These are phyloP conservation scores for Leccinellum rugosiceps DNA, from an alignment of 768 basidiomycete species.

Conservation along the genomic window DNA sequence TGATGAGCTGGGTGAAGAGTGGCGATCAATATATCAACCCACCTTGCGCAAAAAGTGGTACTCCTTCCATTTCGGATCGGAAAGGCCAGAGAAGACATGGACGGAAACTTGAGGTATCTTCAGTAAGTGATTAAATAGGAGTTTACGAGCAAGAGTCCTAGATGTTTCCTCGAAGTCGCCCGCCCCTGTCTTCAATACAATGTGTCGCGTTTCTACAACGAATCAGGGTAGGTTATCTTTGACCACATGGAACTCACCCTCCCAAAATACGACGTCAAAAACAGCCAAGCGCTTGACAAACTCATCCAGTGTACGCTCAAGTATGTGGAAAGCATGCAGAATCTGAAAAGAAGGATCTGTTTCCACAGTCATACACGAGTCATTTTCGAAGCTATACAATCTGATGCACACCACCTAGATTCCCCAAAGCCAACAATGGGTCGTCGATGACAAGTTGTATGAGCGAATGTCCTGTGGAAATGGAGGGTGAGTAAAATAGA, in stretches of 20 bases:
- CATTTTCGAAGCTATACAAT: background rate
- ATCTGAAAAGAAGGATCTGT: conserved; percentile 59
- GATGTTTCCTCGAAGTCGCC: conserved; percentile 40
- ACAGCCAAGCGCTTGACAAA: conserved; percentile 47
- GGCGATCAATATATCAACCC: background rate
- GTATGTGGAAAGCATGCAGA: conserved; percentile 52
- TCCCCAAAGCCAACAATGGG: conserved; percentile 55
- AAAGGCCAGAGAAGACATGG: conserved; percentile 42
- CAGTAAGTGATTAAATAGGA: conserved; percentile 50
- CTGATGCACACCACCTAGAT: conserved; percentile 36
- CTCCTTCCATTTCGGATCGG: conserved; percentile 47
- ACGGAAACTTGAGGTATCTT: conserved; percentile 39
- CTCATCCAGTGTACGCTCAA: conserved; percentile 52
- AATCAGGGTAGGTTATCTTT: background rate
- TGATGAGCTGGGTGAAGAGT: conserved; percentile 8
- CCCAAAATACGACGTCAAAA: conserved; percentile 66
- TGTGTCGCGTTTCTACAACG: conserved; percentile 41
- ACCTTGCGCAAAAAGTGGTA: conserved; percentile 45
- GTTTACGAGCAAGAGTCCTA: conserved; percentile 47
- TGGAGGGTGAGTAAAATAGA: background rate
- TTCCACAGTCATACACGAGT: background rate
- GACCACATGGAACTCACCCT: conserved; percentile 33
- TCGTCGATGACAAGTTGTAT: conserved; percentile 58
- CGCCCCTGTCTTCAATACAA: conserved; percentile 38
- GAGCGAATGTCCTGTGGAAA: conserved; percentile 54